Conservation (phyloP, 495 filamentous ascomycete genomes). For the Hyaloscypha hepaticicola region DNA sequence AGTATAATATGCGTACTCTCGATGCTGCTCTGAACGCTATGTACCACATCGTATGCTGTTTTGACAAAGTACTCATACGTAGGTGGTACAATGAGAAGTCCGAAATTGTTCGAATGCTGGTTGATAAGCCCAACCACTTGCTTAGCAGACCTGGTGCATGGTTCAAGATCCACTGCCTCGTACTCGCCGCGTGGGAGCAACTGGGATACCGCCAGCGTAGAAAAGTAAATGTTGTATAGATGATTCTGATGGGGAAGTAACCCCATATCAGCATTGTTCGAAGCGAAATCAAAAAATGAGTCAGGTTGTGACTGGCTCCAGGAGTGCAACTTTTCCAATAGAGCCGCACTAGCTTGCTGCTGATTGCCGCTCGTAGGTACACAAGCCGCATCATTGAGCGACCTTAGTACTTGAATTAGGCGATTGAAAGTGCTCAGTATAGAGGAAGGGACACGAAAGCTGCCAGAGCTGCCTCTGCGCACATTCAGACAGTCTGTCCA, state of each 20-base stretch:
- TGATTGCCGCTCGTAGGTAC: background rate
- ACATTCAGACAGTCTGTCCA: conserved; percentile 58
- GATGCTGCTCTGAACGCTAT: conserved; percentile 27
- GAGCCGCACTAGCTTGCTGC: conserved; percentile 27
- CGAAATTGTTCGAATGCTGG: conserved; percentile 48
- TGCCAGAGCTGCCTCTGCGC: conserved; percentile 34
- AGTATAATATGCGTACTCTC: conserved; percentile 25
- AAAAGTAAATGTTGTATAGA: conserved; percentile 45
- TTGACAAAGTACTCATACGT: conserved; percentile 40
- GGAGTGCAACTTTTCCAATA: conserved; percentile 19
- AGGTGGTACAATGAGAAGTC: conserved; percentile 47
- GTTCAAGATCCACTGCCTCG: conserved; percentile 42
- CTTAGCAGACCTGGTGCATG: conserved; percentile 46
- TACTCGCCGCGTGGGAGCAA: conserved; percentile 39
- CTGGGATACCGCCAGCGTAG: conserved; percentile 47
- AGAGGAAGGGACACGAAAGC: conserved; percentile 52
- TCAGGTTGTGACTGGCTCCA: conserved; percentile 38
- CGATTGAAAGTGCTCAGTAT: conserved; percentile 65
- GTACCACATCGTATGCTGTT: conserved; percentile 33
- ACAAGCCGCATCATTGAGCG: conserved; percentile 32
- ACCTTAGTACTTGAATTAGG: conserved; percentile 48
- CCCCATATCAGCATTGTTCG: conserved; percentile 45
- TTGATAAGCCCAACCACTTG: conserved; percentile 44
- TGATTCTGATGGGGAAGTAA: conserved; percentile 52
- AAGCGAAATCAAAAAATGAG: conserved; percentile 43